A percentile compares a stretch with the other conserved stretches of the same genome.
phyloP scores from a whole-genome alignment of 257 asterid species.

The Lycium barbarum region DNA sequence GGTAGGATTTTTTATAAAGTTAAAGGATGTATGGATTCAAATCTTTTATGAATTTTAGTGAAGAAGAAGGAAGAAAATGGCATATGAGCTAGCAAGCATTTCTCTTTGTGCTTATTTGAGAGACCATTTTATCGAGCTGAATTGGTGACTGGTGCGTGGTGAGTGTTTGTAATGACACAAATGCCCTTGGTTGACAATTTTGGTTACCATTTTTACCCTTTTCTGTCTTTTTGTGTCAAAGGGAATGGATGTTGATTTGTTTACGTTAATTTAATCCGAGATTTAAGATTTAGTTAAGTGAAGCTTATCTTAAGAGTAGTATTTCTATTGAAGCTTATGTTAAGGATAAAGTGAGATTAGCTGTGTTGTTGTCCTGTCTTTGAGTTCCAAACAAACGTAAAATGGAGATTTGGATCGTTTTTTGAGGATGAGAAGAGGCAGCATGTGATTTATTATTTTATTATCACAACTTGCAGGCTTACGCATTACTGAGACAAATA shows the following conservation, averaged over 20 bases:
- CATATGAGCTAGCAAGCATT: constrained; percentile 28
- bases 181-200: not conserved
- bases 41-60: not conserved
- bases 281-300: constrained; percentile 27
- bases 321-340: constrained; percentile 42
- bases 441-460: not conserved
- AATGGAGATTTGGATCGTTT: constrained; percentile 24
- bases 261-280: not conserved
- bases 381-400: constrained; percentile 11
- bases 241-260: constrained; percentile 16
- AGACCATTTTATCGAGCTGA: constrained; percentile 15
- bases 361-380: not conserved
- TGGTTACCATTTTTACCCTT: not conserved
- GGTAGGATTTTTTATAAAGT: not conserved
- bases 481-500: not conserved
- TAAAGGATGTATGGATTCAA: not conserved
- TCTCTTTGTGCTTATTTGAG: not conserved
- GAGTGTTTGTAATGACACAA: not conserved
- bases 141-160: not conserved
- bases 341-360: constrained; percentile 44
- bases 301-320: constrained; percentile 33
- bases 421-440: constrained; percentile 40
- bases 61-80: constrained; percentile 5
- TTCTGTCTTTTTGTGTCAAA: constrained; percentile 19
- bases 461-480: not conserved